Percentiles rank a stretch among this genome's conserved stretches.
phyloP scores from a whole-genome alignment of 805 yeast species.

The Yamadazyma tumulicola region DNA sequence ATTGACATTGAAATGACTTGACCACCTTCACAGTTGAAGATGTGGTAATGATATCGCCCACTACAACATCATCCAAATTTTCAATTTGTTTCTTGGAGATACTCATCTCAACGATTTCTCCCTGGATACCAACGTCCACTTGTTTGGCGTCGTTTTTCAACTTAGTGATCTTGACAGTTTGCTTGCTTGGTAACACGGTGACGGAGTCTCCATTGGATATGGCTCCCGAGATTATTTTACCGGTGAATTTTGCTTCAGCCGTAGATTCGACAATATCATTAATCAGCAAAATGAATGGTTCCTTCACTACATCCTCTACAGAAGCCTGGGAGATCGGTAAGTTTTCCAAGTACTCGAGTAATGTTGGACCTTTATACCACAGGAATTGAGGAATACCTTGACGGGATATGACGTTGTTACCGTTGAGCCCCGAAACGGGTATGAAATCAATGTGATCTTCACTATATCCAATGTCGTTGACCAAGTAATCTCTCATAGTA shows the following conservation, averaged over 20 bases:
- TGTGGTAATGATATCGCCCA: slow-evolving; percentile 53
- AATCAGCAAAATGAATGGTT: slow-evolving; percentile 55
- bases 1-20: slow-evolving; percentile 23
- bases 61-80: slow-evolving; percentile 51
- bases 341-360: slow-evolving; percentile 40
- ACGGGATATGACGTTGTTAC: slow-evolving; percentile 57
- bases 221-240: slow-evolving; percentile 65
- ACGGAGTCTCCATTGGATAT: slow-evolving; percentile 71
- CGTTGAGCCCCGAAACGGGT: slow-evolving; percentile 69
- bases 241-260: slow-evolving; percentile 53
- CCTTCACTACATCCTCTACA: slow-evolving; percentile 21
- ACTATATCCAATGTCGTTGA: slow-evolving; percentile 50
- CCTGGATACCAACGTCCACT: slow-evolving; percentile 56
- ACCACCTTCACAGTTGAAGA: slow-evolving; percentile 23
- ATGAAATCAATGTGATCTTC: slow-evolving; percentile 45
- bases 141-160: slow-evolving; percentile 30
- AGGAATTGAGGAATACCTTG: slow-evolving; percentile 29
- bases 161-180: slow-evolving; percentile 41
- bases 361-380: slow-evolving; percentile 49
- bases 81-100: slow-evolving; percentile 46
- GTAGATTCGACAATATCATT: slow-evolving; percentile 57
- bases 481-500: slow-evolving; percentile 49
- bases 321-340: slow-evolving; percentile 13
- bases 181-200: slow-evolving; percentile 51
- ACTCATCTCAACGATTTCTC: slow-evolving; percentile 51